phyloP scores from a whole-genome alignment of 2,329 filamentous ascomycete species.

The Cytospora paraplurivora region DNA sequence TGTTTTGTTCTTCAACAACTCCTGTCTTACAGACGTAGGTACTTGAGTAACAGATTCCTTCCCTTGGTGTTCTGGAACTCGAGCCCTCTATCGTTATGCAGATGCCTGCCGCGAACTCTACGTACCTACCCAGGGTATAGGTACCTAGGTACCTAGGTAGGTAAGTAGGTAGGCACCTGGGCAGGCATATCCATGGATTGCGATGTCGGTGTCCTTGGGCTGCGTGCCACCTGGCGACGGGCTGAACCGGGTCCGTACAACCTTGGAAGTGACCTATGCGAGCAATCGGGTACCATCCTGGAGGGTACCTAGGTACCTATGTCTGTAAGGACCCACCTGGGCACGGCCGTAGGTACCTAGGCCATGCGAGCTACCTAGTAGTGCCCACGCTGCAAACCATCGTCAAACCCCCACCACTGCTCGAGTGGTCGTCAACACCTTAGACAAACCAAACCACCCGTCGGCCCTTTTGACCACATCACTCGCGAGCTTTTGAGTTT shows the following conservation, averaged over 20 bases:
- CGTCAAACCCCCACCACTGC: background rate
- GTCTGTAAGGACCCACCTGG: no score
- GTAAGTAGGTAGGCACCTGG: no score
- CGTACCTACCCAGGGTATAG: no score
- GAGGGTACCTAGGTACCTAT: no score
- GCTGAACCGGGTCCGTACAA: background rate
- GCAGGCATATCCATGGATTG: background rate
- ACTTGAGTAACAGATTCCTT: no score
- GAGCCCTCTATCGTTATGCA: background rate
- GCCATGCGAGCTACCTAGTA: no score
- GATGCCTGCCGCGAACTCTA: background rate
- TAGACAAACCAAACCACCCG: background rate
- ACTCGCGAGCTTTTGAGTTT: slow-evolving; percentile 1
- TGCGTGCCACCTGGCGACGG: background rate
- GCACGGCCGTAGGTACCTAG: no score
- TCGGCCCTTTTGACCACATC: background rate
- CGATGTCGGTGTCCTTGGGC: background rate
- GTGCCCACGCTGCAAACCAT: background rate
- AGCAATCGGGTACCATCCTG: background rate
- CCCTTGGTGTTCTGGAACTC: background rate
- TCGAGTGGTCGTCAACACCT: background rate
- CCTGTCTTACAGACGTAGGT: no score
- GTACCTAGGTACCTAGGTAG: no score
- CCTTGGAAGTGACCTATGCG: no score
- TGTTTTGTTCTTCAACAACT: no score